phyloP scores from a whole-genome alignment of 768 basidiomycete genomes.

The Leccinum barrowsii region DNA sequence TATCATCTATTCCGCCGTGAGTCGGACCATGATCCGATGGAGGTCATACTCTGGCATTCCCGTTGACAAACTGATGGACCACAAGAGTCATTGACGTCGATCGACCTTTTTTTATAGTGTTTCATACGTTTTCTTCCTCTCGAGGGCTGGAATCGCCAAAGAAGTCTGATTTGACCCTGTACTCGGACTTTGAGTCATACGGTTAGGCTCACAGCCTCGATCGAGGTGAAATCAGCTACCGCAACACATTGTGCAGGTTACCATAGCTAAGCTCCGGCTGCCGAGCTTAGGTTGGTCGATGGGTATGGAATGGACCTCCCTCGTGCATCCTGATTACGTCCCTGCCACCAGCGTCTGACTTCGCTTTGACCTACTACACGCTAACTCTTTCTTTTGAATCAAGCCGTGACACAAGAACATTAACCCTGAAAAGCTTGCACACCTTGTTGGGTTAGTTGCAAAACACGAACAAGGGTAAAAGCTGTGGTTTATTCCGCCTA shows the following conservation, averaged over 20 bases:
- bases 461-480: too few relatives aligned
- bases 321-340: too few relatives aligned
- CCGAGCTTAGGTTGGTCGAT: constrained; percentile 1
- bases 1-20: constrained; percentile 5
- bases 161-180: constrained; percentile 5
- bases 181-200: not conserved
- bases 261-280: constrained; percentile 1
- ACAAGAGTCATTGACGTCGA: constrained; percentile 3
- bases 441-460: too few relatives aligned
- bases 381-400: too few relatives aligned
- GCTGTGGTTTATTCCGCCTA: too few relatives aligned
- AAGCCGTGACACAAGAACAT: too few relatives aligned
- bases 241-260: not conserved
- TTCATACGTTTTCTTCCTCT: not conserved
- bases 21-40: constrained; percentile 11
- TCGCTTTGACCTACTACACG: too few relatives aligned
- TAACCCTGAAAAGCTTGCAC: too few relatives aligned
- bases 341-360: too few relatives aligned
- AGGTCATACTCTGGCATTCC: constrained; percentile 4
- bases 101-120: not conserved
- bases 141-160: constrained; percentile 8
- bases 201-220: constrained; percentile 5
- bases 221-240: constrained; percentile 7
- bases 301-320: not conserved
- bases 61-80: constrained; percentile 5